Evolutionary conservation across 805 yeast species (phyloP).

Genomic region (Saturnispora sekii): DNA sequence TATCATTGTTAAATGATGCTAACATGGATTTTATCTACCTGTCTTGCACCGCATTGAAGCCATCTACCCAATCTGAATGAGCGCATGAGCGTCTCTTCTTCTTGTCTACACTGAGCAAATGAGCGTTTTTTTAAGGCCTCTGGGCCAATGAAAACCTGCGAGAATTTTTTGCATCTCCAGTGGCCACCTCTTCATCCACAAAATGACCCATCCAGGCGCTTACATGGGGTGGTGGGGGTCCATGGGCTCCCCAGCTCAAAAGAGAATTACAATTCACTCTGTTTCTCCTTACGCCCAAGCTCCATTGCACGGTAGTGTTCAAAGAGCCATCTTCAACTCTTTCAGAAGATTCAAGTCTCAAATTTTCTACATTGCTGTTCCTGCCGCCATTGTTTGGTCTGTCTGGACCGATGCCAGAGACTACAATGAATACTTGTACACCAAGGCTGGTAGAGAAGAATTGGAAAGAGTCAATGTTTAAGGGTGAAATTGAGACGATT

Average conservation of each 20-base stretch:
- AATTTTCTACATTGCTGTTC: constrained; percentile 65
- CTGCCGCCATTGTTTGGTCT: constrained; percentile 73
- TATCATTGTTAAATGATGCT: too few relatives aligned
- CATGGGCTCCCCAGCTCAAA: constrained; percentile 80
- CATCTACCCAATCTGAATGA: too few relatives aligned
- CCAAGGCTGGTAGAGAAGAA: constrained; percentile 97
- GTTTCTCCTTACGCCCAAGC: constrained; percentile 91
- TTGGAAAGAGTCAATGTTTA: constrained; percentile 52
- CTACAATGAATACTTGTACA: constrained; percentile 88
- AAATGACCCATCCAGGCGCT: constrained; percentile 43
- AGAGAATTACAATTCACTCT: constrained; percentile 77
- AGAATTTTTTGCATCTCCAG: neutral
- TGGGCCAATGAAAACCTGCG: constrained; percentile 13
- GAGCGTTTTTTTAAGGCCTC: neutral
- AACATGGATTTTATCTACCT: too few relatives aligned
- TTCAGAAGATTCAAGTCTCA: constrained; percentile 91
- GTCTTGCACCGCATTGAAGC: too few relatives aligned
- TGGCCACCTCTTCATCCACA: neutral
- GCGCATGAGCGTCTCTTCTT: too few relatives aligned
- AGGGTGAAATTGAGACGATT: neutral
- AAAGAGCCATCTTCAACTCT: constrained; percentile 83
- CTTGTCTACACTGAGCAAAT: too few relatives aligned
- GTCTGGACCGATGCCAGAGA: constrained; percentile 83
- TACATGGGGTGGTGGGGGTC: constrained; percentile 98
- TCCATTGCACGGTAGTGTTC: constrained; percentile 79